Conservation (phyloP, 2,329 filamentous ascomycete genomes). For the Graphiopsis chlorocephala region DNA sequence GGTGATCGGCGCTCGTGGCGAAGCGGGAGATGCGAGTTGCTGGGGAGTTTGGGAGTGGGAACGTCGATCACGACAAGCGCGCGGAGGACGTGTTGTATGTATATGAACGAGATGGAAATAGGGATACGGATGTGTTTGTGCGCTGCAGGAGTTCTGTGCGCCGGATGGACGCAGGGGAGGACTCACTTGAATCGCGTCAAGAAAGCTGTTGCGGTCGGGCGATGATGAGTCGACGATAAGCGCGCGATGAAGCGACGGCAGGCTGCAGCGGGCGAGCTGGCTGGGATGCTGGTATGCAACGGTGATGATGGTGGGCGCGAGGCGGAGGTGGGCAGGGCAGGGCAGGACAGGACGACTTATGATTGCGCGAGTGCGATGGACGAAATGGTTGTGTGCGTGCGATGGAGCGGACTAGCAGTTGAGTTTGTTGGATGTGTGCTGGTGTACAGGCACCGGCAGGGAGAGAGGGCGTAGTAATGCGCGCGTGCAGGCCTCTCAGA, state of each 20-base stretch:
- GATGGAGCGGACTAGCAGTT: not conserved
- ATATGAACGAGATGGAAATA: not conserved
- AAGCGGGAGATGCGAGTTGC: slow-evolving; percentile 1
- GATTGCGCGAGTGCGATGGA: slow-evolving; percentile 1
- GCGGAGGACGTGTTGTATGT: not conserved
- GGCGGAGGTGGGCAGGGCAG: not conserved
- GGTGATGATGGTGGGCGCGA: not conserved
- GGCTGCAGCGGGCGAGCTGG: slow-evolving; percentile 2
- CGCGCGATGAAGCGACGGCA: slow-evolving; percentile 7
- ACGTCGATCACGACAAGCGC: slow-evolving; percentile 6
- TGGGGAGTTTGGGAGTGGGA: not conserved
- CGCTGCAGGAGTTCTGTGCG: not conserved
- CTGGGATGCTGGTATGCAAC: slow-evolving; percentile 7
- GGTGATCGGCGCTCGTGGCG: slow-evolving; percentile 12
- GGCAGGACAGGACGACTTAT: not conserved
- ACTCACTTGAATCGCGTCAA: slow-evolving; percentile 14
- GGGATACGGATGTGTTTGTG: not conserved
- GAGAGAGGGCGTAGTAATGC: not conserved
- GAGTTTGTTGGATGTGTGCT: not conserved
- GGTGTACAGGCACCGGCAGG: not conserved
- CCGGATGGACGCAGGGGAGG: not conserved
- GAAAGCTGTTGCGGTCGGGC: slow-evolving; percentile 9
- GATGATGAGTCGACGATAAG: slow-evolving; percentile 13
- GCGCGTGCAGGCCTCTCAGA: not conserved
- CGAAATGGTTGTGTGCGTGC: slow-evolving; percentile 1